These are phyloP conservation scores for Parietichytrium sp. DNA, from an alignment of 108 stramenopile genomes.

Conservation along the genomic window DNA sequence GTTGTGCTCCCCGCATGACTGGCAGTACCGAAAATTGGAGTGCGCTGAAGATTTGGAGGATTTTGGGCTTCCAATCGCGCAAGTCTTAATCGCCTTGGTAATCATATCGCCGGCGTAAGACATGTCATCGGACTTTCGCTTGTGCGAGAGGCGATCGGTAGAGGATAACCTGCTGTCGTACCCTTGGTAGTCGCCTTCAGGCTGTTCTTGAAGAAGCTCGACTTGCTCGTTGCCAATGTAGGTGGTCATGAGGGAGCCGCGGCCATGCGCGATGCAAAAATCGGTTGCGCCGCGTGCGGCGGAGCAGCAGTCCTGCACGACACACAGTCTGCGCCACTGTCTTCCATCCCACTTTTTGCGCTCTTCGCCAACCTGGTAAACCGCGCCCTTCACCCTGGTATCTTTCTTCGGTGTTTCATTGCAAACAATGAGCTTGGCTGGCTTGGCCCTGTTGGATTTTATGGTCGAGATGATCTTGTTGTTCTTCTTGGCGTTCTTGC, in stretches of 20 bases:
- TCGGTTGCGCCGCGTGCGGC: slow-evolving; percentile 10
- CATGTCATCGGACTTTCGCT: no score
- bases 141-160: no score
- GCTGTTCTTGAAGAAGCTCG: neutral
- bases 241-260: neutral
- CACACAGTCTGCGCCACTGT: slow-evolving; percentile 8
- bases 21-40: no score
- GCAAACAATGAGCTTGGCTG: neutral
- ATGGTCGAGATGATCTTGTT: slow-evolving; percentile 17
- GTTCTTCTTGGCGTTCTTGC: slow-evolving; percentile 4
- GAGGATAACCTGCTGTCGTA: neutral
- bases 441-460: slow-evolving; percentile 35
- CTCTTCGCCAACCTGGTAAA: neutral
- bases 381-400: slow-evolving; percentile 26
- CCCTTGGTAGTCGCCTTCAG: neutral
- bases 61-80: no score
- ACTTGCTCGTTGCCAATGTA: slow-evolving; percentile 16
- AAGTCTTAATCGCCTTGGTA: no score
- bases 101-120: no score
- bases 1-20: no score
- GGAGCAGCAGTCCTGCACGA: slow-evolving; percentile 36
- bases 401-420: neutral
- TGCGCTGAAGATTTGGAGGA: no score
- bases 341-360: slow-evolving; percentile 25
- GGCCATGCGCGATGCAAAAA: slow-evolving; percentile 14